Evolutionary conservation across 768 basidiomycete genomes (phyloP), one percentile per base, ranked within the genome.

Genomic region (Collybia mongolica): DNA sequence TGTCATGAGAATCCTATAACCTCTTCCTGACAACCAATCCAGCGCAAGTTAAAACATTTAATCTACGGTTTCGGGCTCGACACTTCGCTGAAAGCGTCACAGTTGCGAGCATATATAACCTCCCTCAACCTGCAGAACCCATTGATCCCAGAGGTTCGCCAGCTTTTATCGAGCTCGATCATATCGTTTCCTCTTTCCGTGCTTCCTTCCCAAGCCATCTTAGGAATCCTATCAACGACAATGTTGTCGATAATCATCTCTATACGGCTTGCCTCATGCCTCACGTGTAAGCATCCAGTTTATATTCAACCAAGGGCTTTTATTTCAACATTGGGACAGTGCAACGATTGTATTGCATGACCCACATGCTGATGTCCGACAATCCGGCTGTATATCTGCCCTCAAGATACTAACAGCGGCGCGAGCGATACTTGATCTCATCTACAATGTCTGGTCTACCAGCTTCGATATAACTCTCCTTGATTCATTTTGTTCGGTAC

Each of bases 271-370:
- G 74, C 52, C 54, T 76, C 39, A 74, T 74, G 68, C 70, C 71
- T 9, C 62, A 70, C 54, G 67, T 74, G 69, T 76, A 65, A 54
- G 70, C 41, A 47, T 6, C 18, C 12, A 11, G 20, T 17, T 6
- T 19, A 12, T 22, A 2, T 42, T 12, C 17, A 29, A 22, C 23
- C n/a, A n/a, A n/a, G n/a, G n/a, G n/a, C n/a, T n/a, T 32, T 14
- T 9, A 32, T 9, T 26, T 9, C 40, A 41, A 36, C 5, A 22
- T 26, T 36, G 51, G 48, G 20, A 4, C 55, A 91, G 89, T 11
- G 79, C 85, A 5, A 80, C 70, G 12, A 84, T 91, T 45, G 70
- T 89, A 17, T 67, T 91, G 37, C 89, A 90, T 57, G 89, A 91
- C 54, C 86, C 87, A 2, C 87, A 89, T 59, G 86, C 88, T 15